Conservation (phyloP, 192 early-diverging fungal species). For the Dimargaris cristalligena region DNA sequence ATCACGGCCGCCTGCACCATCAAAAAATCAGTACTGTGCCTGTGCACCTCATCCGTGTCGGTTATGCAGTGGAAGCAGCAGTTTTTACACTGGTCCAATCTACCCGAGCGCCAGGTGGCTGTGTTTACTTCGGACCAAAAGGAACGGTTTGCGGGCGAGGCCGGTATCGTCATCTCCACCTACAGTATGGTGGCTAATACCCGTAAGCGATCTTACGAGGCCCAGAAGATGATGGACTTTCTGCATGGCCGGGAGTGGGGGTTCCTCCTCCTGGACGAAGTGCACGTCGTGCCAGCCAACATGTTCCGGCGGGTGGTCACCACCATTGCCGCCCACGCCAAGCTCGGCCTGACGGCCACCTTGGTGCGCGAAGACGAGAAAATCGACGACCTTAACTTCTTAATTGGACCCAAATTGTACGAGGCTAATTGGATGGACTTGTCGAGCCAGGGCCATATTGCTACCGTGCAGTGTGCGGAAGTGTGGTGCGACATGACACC, state of each 20-base stretch:
- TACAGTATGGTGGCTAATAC: constrained; percentile 93
- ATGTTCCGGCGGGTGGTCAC: constrained; percentile 91
- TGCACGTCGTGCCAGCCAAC: constrained; percentile 94
- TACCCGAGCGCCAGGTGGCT: constrained; percentile 83
- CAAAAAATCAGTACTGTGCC: constrained; percentile 80
- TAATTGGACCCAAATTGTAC: constrained; percentile 98
- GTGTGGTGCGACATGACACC: constrained; percentile 98
- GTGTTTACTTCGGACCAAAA: constrained; percentile 89
- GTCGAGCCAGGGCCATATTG: constrained; percentile 92
- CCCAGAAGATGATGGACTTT: constrained; percentile 92
- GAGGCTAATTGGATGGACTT: constrained; percentile 99
- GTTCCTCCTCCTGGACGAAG: constrained; percentile 91
- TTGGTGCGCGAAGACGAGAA: constrained; percentile 97
- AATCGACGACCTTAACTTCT: constrained; percentile 90
- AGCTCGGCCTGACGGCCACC: constrained; percentile 96
- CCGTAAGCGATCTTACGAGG: constrained; percentile 83
- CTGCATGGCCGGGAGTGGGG: constrained; percentile 88
- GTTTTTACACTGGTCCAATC: constrained; percentile 87
- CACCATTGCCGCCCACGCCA: constrained; percentile 79
- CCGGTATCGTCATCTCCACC: constrained; percentile 91
- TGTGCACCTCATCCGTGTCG: constrained; percentile 87
- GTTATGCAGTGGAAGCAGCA: constrained; percentile 98
- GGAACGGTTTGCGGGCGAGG: constrained; percentile 68
- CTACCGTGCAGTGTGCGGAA: constrained; percentile 95
- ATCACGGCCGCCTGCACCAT: constrained; percentile 96